These are phyloP conservation scores for Chlorencoelia australis DNA, from an alignment of 2,329 filamentous ascomycete genomes.

Conservation along the genomic window DNA sequence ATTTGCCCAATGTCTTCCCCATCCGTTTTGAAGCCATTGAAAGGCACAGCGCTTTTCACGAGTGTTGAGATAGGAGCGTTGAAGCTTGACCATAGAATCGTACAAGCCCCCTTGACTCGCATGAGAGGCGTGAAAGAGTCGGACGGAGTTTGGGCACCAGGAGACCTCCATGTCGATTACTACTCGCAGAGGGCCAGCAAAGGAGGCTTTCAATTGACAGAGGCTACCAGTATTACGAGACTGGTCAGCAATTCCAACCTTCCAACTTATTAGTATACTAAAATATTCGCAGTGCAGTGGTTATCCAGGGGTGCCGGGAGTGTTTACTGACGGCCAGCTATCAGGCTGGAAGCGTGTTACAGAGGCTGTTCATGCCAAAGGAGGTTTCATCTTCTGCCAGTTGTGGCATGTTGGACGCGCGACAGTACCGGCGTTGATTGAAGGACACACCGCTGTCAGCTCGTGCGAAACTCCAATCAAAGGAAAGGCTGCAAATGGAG, in stretches of 20 bases:
- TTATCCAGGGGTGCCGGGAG: slow-evolving; percentile 42
- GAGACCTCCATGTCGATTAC: slow-evolving; percentile 35
- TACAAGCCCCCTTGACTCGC: slow-evolving; percentile 32
- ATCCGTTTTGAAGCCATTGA: no score
- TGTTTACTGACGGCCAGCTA: slow-evolving; percentile 42
- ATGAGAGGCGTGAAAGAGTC: no score
- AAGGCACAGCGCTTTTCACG: slow-evolving; percentile 31
- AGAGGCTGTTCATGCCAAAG: slow-evolving; percentile 52
- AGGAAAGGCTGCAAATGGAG: no score
- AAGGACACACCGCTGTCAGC: slow-evolving; percentile 26
- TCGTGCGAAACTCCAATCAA: slow-evolving; percentile 17
- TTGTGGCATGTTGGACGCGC: slow-evolving; percentile 49
- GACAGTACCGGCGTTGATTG: slow-evolving; percentile 27
- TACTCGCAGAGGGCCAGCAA: slow-evolving; percentile 42
- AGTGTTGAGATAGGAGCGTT: slow-evolving; percentile 27
- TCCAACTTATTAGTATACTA: slow-evolving; percentile 27
- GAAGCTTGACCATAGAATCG: slow-evolving; percentile 38
- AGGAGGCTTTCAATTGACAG: slow-evolving; percentile 47
- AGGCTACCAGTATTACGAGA: no score
- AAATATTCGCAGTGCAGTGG: slow-evolving; percentile 35
- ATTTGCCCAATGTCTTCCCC: no score
- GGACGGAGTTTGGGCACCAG: slow-evolving; percentile 37
- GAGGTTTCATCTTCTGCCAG: slow-evolving; percentile 50
- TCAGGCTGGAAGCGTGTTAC: slow-evolving; percentile 48
- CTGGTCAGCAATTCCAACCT: slow-evolving; percentile 38